Conservation (phyloP, 2,329 filamentous ascomycete genomes). For the Cladosporium sp. region DNA sequence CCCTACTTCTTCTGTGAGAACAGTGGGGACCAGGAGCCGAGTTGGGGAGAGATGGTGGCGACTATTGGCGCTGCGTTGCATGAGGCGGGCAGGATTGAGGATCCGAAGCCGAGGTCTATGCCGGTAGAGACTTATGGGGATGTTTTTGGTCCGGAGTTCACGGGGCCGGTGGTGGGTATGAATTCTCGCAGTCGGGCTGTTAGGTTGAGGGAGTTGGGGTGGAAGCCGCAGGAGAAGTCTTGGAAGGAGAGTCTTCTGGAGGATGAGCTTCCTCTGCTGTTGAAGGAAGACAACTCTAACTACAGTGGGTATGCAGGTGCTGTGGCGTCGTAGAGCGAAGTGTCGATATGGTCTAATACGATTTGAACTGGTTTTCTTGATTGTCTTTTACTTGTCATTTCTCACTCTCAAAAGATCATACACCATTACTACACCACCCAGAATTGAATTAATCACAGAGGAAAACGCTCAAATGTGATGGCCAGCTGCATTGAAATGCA, state of each 20-base stretch:
- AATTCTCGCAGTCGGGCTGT: slow-evolving; percentile 43
- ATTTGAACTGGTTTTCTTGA: no score
- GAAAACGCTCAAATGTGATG: no score
- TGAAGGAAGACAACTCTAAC: slow-evolving; percentile 19
- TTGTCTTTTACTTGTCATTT: no score
- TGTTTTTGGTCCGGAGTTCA: slow-evolving; percentile 35
- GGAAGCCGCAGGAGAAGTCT: slow-evolving; percentile 43
- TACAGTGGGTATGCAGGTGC: slow-evolving; percentile 14
- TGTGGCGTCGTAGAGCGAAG: slow-evolving; percentile 10
- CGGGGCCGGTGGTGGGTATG: slow-evolving; percentile 36
- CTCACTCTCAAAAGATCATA: no score
- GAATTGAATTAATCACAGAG: no score
- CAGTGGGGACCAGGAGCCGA: slow-evolving; percentile 36
- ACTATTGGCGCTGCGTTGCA: slow-evolving; percentile 38
- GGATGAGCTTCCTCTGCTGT: slow-evolving; percentile 40
- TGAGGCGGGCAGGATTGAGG: slow-evolving; percentile 35
- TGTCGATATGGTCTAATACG: no score
- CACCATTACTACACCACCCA: no score
- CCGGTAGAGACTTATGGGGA: slow-evolving; percentile 37
- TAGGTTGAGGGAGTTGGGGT: slow-evolving; percentile 43
- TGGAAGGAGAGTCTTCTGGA: slow-evolving; percentile 36
- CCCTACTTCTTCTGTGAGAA: slow-evolving; percentile 51
- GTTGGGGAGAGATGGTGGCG: slow-evolving; percentile 39
- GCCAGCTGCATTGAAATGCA: no score
- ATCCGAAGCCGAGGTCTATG: slow-evolving; percentile 35